These are phyloP conservation scores for Rhizopogon parksii DNA, from an alignment of 1,284 basidiomycete species.

Conservation along the genomic window DNA sequence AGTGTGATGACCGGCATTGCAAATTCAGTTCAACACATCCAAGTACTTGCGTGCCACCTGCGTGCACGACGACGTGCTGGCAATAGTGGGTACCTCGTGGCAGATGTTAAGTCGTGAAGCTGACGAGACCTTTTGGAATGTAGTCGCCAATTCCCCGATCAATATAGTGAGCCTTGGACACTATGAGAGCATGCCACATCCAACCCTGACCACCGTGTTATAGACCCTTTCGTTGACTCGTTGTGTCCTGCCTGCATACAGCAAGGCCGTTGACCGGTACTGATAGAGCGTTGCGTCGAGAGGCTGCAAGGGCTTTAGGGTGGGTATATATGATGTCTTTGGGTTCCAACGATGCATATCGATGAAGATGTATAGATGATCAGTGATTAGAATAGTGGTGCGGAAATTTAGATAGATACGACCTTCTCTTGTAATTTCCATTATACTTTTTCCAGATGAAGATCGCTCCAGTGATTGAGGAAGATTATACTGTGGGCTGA, in stretches of 20 bases:
- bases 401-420: slow-evolving; percentile 4
- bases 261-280: slow-evolving; percentile 4
- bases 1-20: slow-evolving; percentile 58
- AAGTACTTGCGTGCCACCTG: slow-evolving; percentile 45
- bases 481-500: not conserved
- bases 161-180: slow-evolving; percentile 38
- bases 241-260: slow-evolving; percentile 35
- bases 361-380: slow-evolving; percentile 2
- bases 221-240: slow-evolving; percentile 40
- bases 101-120: slow-evolving; percentile 11
- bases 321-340: not conserved
- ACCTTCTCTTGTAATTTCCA: slow-evolving; percentile 3
- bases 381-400: slow-evolving; percentile 5
- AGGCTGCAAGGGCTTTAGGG: not conserved
- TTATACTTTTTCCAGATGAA: not conserved
- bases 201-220: slow-evolving; percentile 10
- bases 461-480: not conserved
- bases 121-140: slow-evolving; percentile 16
- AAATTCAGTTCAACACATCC: slow-evolving; percentile 66
- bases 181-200: slow-evolving; percentile 2
- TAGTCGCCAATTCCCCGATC: slow-evolving; percentile 66
- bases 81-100: slow-evolving; percentile 53
- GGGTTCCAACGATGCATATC: not conserved
- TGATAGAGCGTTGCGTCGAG: not conserved
- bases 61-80: slow-evolving; percentile 63